Base-by-base conservation (phyloP, 2,329 filamentous ascomycete species). In the Pseudogymnoascus sp. region DNA sequence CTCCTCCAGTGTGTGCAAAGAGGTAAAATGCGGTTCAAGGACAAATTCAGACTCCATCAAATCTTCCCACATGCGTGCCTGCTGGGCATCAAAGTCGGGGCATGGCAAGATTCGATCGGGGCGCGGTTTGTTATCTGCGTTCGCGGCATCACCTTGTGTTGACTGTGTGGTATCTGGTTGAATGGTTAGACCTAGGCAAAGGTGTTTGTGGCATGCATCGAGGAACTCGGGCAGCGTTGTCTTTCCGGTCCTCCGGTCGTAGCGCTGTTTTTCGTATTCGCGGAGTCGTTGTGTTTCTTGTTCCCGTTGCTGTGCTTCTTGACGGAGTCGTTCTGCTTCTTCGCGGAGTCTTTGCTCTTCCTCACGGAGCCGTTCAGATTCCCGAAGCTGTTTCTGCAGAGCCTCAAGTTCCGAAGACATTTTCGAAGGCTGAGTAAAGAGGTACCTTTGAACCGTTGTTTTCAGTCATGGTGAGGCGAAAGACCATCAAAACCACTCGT, bases 121-220 rank as follows among this genome's bases (percentile, higher is more conserved):
- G 1, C 43, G 43, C 1, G 43, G 43, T 53, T 53, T 53, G 43
- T 53, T 53, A 7, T 56, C 46, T 7, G 50, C 50, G 2, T 59
- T 59, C 10, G 50, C 50, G 4, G 50, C 50, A 31, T 59, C 50
- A 26, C 50, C 50, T 33, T 59, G 50, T 5, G 50, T 59, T 5
- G 50, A 33, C 50, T 59, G 40, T 43, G 46, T 56, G 1, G 11
- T n/a, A 3, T 56, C 46, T 56, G 46, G 46, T 33, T 56, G 46
- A 14, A 56, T 56, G 4, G 46, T 56, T 22, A 56, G 2, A 28
- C 46, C 46, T n/a, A 56, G 38, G 46, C 24, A 56, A 56, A 56
- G 46, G 46, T 71, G 46, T 2, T 10, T 28, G 28, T 53, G 12
- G 12, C 33, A 37, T 14, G 33, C 33, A 37, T 37, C 12, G 10